A percentile compares a stretch with the other conserved stretches of the same genome.
Conservation (phyloP, 2,329 filamentous ascomycete genomes). For the Microcera coccophila region DNA sequence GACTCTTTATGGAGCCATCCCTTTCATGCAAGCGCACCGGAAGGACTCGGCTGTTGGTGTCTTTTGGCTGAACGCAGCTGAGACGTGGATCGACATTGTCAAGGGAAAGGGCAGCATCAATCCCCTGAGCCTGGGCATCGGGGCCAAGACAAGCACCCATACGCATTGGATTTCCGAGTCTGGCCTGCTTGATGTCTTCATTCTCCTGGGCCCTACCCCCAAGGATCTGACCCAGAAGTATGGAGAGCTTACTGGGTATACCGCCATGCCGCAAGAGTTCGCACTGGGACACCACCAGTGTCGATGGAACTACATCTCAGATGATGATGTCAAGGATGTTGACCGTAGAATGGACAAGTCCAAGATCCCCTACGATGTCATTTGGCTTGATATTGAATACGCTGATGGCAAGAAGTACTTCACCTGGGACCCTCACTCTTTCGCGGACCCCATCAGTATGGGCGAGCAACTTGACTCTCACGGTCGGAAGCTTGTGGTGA, state of each 20-base stretch:
- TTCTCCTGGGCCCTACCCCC: slow-evolving; percentile 87
- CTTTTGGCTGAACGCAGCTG: slow-evolving; percentile 95
- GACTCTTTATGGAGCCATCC: slow-evolving; percentile 96
- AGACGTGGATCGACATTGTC: slow-evolving; percentile 94
- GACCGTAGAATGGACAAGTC: slow-evolving; percentile 94
- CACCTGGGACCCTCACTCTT: slow-evolving; percentile 89
- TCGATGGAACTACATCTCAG: slow-evolving; percentile 97
- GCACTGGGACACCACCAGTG: slow-evolving; percentile 94
- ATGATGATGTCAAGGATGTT: slow-evolving; percentile 95
- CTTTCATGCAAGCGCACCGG: slow-evolving; percentile 95
- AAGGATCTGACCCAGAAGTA: slow-evolving; percentile 78
- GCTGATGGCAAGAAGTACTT: slow-evolving; percentile 98
- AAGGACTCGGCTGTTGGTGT: slow-evolving; percentile 91
- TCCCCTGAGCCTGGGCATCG: slow-evolving; percentile 68
- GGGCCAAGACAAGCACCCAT: slow-evolving; percentile 68
- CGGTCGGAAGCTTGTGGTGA: slow-evolving; percentile 84
- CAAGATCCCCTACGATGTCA: slow-evolving; percentile 95
- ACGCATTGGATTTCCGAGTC: slow-evolving; percentile 97
- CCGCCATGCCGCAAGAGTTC: slow-evolving; percentile 87
- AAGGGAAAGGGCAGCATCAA: slow-evolving; percentile 74
- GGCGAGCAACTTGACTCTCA: slow-evolving; percentile 79
- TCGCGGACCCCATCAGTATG: slow-evolving; percentile 82
- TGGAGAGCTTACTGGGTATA: slow-evolving; percentile 85
- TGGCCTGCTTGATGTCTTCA: slow-evolving; percentile 85
- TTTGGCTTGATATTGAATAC: slow-evolving; percentile 98